A percentile compares a stretch with the other conserved stretches of the same genome.
Conservation (phyloP, 2,329 filamentous ascomycete species). For the Exophiala alcalophila region DNA sequence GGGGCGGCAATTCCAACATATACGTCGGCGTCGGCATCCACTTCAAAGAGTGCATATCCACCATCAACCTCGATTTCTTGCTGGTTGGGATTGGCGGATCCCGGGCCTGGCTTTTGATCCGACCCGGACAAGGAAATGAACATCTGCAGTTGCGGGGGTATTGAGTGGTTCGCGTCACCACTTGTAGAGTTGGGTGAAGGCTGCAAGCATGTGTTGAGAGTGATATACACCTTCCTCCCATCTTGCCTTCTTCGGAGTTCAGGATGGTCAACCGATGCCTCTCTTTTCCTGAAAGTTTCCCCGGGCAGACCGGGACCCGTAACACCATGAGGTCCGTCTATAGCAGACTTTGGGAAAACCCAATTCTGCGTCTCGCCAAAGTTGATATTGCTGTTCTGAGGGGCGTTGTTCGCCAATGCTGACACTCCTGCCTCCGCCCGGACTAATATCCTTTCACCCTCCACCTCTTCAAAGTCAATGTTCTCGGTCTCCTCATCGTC, state of each 20-base stretch:
- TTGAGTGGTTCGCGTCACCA: conserved; percentile 40
- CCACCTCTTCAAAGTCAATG: conserved; percentile 34
- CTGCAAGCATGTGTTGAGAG: conserved; percentile 80
- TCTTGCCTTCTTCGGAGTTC: conserved; percentile 27
- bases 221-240: conserved; percentile 62
- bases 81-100: conserved; percentile 46
- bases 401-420: conserved; percentile 63
- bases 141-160: conserved; percentile 70
- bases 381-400: conserved; percentile 57
- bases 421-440: conserved; percentile 51
- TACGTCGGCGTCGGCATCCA: conserved; percentile 63
- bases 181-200: conserved; percentile 57
- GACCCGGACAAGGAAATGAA: conserved; percentile 67
- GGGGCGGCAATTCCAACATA: conserved; percentile 76
- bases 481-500: conserved; percentile 35
- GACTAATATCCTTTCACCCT: conserved; percentile 52
- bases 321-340: conserved; percentile 47
- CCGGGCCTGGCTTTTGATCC: conserved; percentile 66
- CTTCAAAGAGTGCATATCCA: conserved; percentile 65
- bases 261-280: conserved; percentile 18
- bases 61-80: conserved; percentile 56
- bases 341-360: conserved; percentile 57
- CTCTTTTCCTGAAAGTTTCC: conserved; percentile 26
- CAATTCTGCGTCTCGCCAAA: conserved; percentile 63
- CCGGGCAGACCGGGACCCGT: conserved; percentile 38